Conservation (phyloP, 176 grass and related monocot genomes). For the Zoysia japonica region DNA sequence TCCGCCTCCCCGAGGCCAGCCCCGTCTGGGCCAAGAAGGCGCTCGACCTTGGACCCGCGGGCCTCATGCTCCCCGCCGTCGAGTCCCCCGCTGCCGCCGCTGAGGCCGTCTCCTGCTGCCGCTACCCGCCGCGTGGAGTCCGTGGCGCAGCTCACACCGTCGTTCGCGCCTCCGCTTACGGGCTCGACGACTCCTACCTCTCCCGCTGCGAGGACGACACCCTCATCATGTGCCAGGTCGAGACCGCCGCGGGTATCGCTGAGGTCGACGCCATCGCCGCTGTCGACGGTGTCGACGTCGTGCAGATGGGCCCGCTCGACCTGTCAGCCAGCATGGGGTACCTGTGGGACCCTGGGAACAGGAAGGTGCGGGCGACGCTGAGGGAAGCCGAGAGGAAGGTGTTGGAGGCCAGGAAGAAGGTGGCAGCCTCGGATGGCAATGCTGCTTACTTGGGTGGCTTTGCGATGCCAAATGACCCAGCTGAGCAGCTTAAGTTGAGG, state of each 20-base stretch:
- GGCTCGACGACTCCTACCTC: constrained; percentile 86
- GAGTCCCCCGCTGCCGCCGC: constrained; percentile 55
- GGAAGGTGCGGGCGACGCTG: constrained; percentile 68
- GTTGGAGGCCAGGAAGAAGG: constrained; percentile 48
- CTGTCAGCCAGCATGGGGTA: constrained; percentile 93
- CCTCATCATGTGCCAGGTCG: constrained; percentile 84
- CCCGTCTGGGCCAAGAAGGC: constrained; percentile 89
- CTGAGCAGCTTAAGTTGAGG: constrained; percentile 82
- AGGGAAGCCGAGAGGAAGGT: constrained; percentile 81
- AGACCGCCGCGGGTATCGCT: constrained; percentile 51
- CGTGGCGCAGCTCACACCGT: constrained; percentile 87
- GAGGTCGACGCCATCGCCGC: constrained; percentile 82
- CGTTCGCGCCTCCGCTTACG: constrained; percentile 82
- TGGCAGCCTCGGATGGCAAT: constrained; percentile 5
- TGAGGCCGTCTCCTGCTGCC: constrained; percentile 57
- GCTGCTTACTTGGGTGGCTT: constrained; percentile 75
- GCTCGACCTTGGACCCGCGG: constrained; percentile 84
- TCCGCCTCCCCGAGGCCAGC: constrained; percentile 72
- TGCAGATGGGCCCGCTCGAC: constrained; percentile 86
- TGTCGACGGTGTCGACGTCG: constrained; percentile 80
- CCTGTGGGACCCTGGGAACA: constrained; percentile 88
- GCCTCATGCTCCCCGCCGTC: constrained; percentile 77
- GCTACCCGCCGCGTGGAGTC: constrained; percentile 79
- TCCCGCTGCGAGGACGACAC: constrained; percentile 83
- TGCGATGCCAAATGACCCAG: constrained; percentile 74